A percentile compares a stretch with the other conserved stretches of the same genome.
These are phyloP conservation scores for Geotrichum klebahnii DNA, from an alignment of 1,139 yeast genomes.

Conservation along the genomic window DNA sequence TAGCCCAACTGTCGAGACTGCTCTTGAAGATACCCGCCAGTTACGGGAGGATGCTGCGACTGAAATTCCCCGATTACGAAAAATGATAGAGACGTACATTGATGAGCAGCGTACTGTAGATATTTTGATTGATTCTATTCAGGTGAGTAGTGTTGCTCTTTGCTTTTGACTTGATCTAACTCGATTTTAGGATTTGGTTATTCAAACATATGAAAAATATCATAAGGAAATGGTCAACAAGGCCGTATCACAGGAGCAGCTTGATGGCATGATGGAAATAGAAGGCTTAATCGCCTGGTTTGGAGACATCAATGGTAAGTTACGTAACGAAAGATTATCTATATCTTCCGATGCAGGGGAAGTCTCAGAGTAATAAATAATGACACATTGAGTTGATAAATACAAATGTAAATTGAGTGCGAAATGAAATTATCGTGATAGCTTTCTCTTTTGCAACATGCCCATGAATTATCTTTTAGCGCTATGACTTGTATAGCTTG, in stretches of 20 bases:
- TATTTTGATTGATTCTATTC: constrained; percentile 56
- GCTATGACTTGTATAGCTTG: too few relatives aligned
- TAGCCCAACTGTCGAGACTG: constrained; percentile 30
- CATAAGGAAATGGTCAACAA: constrained; percentile 36
- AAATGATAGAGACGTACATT: constrained; percentile 48
- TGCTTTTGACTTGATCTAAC: not conserved
- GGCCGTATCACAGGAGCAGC: constrained; percentile 26
- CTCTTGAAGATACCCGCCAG: constrained; percentile 39
- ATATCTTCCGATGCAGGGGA: not conserved
- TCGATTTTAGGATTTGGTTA: constrained; percentile 43
- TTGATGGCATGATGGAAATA: constrained; percentile 34
- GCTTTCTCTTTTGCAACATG: too few relatives aligned
- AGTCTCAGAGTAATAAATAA: constrained; percentile 1
- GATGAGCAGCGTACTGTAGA: constrained; percentile 46
- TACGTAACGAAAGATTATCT: constrained; percentile 24
- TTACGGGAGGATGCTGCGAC: constrained; percentile 48
- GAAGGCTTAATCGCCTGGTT: constrained; percentile 53
- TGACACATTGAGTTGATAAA: not conserved
- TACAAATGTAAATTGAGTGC: not conserved
- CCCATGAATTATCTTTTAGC: too few relatives aligned
- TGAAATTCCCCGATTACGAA: constrained; percentile 54
- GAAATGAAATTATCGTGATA: not conserved
- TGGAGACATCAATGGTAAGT: constrained; percentile 43
- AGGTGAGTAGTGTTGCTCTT: constrained; percentile 27
- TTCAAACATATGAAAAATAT: constrained; percentile 48